phyloP scores from a whole-genome alignment of 1,139 yeast species.

The Lodderomyces pseudojiufengensis region DNA sequence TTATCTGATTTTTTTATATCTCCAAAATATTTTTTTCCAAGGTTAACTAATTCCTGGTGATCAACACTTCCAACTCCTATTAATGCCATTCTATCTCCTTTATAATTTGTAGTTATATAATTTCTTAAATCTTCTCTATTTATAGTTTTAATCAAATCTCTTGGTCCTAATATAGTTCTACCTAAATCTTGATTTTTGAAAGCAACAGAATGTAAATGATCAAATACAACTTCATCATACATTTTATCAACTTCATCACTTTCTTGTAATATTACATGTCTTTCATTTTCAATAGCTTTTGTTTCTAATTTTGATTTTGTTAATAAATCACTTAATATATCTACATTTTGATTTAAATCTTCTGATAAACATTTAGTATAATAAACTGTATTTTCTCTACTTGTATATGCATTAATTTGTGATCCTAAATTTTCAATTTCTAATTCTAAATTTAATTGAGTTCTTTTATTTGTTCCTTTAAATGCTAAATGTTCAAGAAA shows the following conservation, averaged over 20 bases:
- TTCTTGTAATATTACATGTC: slow-evolving; percentile 94
- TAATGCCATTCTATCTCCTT: slow-evolving; percentile 95
- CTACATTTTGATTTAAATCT: slow-evolving; percentile 83
- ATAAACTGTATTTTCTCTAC: slow-evolving; percentile 95
- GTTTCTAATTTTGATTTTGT: slow-evolving; percentile 82
- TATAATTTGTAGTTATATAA: slow-evolving; percentile 82
- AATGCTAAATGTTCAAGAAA: slow-evolving; percentile 94
- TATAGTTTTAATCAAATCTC: slow-evolving; percentile 80
- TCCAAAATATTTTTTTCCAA: slow-evolving; percentile 76
- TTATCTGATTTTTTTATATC: slow-evolving; percentile 63
- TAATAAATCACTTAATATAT: slow-evolving; percentile 82
- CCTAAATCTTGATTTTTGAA: slow-evolving; percentile 91
- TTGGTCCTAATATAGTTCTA: slow-evolving; percentile 95
- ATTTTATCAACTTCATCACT: slow-evolving; percentile 97
- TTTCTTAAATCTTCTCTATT: slow-evolving; percentile 69
- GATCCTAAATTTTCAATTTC: slow-evolving; percentile 97
- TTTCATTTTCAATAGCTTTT: slow-evolving; percentile 86
- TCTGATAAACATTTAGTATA: slow-evolving; percentile 82
- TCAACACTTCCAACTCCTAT: slow-evolving; percentile 94
- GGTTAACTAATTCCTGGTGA: slow-evolving; percentile 74
- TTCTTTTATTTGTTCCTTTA: slow-evolving; percentile 82
- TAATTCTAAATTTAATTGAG: slow-evolving; percentile 82
- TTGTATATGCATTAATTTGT: slow-evolving; percentile 94
- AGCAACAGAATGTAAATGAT: slow-evolving; percentile 90
- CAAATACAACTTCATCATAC: slow-evolving; percentile 98